phyloP scores from a whole-genome alignment of 495 filamentous ascomycete genomes.

The Neurospora sp. region DNA sequence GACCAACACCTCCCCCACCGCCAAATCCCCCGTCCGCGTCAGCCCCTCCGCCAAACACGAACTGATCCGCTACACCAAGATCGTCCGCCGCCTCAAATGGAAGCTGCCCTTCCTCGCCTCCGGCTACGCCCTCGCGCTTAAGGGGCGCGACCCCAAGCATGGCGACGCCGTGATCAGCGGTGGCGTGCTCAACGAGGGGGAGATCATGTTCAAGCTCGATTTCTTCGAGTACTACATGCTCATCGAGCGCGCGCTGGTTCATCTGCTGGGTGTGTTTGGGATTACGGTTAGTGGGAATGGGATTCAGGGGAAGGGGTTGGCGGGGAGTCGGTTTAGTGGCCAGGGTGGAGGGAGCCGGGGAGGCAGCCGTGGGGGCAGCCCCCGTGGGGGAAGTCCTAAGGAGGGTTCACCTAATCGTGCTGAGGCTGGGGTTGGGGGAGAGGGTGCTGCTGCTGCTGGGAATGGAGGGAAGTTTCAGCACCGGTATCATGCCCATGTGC shows the following conservation, averaged over 20 bases:
- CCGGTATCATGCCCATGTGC: constrained; percentile 55
- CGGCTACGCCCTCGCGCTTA: constrained; percentile 40
- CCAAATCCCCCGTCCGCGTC: neutral
- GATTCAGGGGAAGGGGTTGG: neutral
- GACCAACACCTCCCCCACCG: neutral
- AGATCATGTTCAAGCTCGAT: constrained; percentile 61
- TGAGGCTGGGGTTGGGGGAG: neutral
- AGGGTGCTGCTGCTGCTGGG: neutral
- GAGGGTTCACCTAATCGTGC: neutral
- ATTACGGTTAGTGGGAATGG: constrained; percentile 31
- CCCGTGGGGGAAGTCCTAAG: constrained; percentile 1
- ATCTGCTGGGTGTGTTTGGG: constrained; percentile 47
- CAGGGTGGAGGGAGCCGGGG: neutral
- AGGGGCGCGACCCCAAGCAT: constrained; percentile 14
- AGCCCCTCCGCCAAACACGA: constrained; percentile 29
- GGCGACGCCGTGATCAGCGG: constrained; percentile 4
- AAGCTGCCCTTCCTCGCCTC: constrained; percentile 47
- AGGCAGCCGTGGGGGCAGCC: constrained; percentile 4
- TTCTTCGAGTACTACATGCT: constrained; percentile 63
- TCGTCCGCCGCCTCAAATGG: constrained; percentile 48
- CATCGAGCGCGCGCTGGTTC: constrained; percentile 53
- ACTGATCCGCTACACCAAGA: constrained; percentile 45
- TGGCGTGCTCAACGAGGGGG: constrained; percentile 25
- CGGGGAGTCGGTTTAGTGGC: constrained; percentile 1
- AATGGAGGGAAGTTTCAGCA: constrained; percentile 21